phyloP scores from a whole-genome alignment of 78 protist genomes.

The Dictyostelium intermedium region DNA sequence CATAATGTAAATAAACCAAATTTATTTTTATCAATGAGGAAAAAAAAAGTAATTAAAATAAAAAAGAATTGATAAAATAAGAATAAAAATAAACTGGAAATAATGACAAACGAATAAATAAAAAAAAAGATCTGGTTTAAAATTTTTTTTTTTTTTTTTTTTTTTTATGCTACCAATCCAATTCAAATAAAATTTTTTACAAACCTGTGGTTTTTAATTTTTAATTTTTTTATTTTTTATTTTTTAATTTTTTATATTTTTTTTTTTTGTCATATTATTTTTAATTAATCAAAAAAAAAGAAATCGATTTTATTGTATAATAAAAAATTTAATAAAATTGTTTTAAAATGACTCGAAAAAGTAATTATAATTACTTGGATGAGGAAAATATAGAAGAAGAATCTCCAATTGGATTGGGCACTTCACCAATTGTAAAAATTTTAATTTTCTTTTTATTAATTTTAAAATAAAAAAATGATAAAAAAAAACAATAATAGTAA shows the following conservation, averaged over 20 bases:
- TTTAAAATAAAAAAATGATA: too few relatives aligned
- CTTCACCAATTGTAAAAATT: neutral
- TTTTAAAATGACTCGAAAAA: neutral
- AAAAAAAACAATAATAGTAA: too few relatives aligned
- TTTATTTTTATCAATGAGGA: too few relatives aligned
- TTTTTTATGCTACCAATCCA: neutral
- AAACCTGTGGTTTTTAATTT: neutral
- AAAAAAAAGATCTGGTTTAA: too few relatives aligned
- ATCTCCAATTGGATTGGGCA: neutral
- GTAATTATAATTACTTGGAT: slow-evolving; percentile 15
- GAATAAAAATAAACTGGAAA: too few relatives aligned
- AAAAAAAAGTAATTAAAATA: too few relatives aligned
- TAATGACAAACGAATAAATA: too few relatives aligned
- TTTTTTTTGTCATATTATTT: neutral
- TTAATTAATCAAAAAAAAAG: neutral
- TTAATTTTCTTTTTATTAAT: neutral
- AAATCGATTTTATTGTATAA: neutral
- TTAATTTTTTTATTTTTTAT: too few relatives aligned
- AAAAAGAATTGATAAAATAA: too few relatives aligned
- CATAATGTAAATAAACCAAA: too few relatives aligned
- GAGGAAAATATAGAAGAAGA: slow-evolving; percentile 5
- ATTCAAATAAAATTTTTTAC: neutral
- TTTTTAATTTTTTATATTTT: too few relatives aligned
- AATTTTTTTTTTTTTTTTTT: too few relatives aligned
- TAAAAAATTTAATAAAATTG: neutral